These are phyloP conservation scores for Aspergillus udagawae DNA, from an alignment of 2,329 filamentous ascomycete genomes.

Conservation along the genomic window DNA sequence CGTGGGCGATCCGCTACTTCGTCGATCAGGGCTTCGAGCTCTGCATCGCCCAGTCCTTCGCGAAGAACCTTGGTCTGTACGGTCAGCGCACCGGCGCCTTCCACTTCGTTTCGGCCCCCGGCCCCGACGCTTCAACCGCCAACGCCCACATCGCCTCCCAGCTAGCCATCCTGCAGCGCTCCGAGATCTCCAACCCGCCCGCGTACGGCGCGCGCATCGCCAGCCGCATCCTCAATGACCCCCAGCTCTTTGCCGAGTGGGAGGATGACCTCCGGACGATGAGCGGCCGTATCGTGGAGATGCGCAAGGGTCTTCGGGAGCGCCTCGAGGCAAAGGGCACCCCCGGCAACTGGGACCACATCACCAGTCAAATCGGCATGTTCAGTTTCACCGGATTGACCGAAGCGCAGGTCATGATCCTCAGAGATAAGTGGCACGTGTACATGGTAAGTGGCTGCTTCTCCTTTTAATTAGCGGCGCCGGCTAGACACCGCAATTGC, in stretches of 20 bases:
- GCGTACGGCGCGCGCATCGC: conserved; percentile 91
- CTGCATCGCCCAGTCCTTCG: conserved; percentile 57
- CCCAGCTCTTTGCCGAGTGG: conserved; percentile 81
- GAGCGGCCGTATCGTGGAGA: conserved; percentile 90
- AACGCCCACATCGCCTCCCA: conserved; percentile 71
- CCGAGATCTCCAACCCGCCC: conserved; percentile 95
- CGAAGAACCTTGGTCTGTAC: conserved; percentile 76
- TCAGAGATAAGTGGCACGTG: conserved; percentile 48
- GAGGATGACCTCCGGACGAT: conserved; percentile 87
- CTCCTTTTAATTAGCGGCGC: background rate
- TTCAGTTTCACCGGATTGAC: conserved; percentile 72
- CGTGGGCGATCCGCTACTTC: conserved; percentile 92
- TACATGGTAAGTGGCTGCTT: conserved; percentile 41
- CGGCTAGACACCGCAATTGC: background rate
- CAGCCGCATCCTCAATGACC: conserved; percentile 76
- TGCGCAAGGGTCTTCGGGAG: conserved; percentile 72
- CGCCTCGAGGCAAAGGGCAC: conserved; percentile 83
- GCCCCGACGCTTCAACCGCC: conserved; percentile 60
- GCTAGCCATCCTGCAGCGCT: conserved; percentile 88
- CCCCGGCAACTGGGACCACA: conserved; percentile 91
- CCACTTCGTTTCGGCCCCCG: conserved; percentile 79
- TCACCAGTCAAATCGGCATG: conserved; percentile 99
- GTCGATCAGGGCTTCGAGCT: conserved; percentile 81
- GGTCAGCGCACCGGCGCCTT: conserved; percentile 95
- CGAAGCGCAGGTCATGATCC: conserved; percentile 44